phyloP scores from a whole-genome alignment of 2,329 filamentous ascomycete genomes.

The Trichophaea hybrida region DNA sequence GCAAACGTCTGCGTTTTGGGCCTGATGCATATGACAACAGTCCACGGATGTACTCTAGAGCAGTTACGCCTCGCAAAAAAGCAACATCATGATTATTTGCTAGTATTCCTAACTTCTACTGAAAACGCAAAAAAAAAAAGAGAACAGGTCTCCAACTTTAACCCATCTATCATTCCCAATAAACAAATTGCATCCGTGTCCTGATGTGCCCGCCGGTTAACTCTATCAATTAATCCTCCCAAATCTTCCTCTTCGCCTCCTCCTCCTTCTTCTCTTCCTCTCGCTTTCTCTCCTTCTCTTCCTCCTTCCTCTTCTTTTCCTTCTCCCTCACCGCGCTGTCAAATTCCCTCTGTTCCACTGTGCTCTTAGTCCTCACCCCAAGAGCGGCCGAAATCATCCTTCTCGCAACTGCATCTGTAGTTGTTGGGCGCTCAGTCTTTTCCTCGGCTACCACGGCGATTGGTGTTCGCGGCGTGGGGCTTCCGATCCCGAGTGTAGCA shows the following conservation, averaged over 20 bases:
- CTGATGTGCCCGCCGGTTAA: neutral
- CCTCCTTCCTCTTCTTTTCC: constrained; percentile 62
- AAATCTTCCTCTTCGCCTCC: constrained; percentile 67
- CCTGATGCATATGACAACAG: no score
- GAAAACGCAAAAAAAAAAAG: no score
- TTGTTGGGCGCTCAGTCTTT: constrained; percentile 39
- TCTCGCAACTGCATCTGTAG: constrained; percentile 80
- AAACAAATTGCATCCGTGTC: neutral
- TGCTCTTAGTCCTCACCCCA: constrained; percentile 64
- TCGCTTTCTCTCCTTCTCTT: constrained; percentile 50
- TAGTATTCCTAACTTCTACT: no score
- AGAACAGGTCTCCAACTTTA: no score
- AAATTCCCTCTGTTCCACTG: constrained; percentile 78
- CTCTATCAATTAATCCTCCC: constrained; percentile 48
- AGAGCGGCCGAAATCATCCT: constrained; percentile 80
- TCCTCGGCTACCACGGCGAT: constrained; percentile 7
- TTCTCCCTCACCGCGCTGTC: constrained; percentile 70
- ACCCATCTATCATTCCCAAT: no score
- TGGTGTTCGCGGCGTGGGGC: neutral
- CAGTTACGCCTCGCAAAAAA: no score
- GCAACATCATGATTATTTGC: no score
- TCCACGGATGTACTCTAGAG: no score
- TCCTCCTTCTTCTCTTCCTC: constrained; percentile 51
- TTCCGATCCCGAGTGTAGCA: neutral
- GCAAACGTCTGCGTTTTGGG: no score